Conservation (phyloP, 2,329 filamentous ascomycete genomes). For the Cladosporium sp. region DNA sequence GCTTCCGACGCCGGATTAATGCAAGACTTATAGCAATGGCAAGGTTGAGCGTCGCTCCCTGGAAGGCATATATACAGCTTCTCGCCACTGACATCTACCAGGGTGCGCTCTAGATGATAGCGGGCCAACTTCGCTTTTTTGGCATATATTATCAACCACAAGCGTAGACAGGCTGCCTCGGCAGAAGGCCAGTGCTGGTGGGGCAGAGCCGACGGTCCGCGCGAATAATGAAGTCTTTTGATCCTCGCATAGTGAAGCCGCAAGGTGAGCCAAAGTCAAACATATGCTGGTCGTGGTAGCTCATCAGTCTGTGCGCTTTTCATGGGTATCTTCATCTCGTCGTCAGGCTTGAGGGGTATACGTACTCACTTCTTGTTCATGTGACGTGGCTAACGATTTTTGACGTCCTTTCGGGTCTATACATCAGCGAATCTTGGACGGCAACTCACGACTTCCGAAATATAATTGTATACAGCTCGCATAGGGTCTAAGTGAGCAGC, state of each 20-base stretch:
- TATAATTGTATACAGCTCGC: not conserved
- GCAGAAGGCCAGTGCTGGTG: not conserved
- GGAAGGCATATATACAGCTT: not conserved
- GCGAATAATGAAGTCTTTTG: constrained; percentile 4
- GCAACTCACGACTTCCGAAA: not conserved
- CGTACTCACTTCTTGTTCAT: not conserved
- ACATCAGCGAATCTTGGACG: not conserved
- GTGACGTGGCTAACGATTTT: not conserved
- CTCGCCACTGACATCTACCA: not conserved
- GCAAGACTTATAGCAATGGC: not conserved
- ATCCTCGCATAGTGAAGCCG: constrained; percentile 4
- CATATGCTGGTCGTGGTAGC: not conserved
- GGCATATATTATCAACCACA: not conserved
- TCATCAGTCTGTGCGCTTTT: not conserved
- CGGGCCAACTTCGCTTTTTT: not conserved
- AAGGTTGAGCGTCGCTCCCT: not conserved
- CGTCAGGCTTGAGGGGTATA: not conserved
- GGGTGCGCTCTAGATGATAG: not conserved
- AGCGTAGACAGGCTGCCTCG: not conserved
- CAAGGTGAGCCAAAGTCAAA: not conserved
- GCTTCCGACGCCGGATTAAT: not conserved
- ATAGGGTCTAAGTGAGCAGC: too few relatives aligned
- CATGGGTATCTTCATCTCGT: constrained; percentile 2
- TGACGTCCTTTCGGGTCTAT: not conserved
- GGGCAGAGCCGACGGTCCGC: not conserved